These are phyloP conservation scores for Solanum phureja DNA, from an alignment of 257 asterid species.

Conservation along the genomic window DNA sequence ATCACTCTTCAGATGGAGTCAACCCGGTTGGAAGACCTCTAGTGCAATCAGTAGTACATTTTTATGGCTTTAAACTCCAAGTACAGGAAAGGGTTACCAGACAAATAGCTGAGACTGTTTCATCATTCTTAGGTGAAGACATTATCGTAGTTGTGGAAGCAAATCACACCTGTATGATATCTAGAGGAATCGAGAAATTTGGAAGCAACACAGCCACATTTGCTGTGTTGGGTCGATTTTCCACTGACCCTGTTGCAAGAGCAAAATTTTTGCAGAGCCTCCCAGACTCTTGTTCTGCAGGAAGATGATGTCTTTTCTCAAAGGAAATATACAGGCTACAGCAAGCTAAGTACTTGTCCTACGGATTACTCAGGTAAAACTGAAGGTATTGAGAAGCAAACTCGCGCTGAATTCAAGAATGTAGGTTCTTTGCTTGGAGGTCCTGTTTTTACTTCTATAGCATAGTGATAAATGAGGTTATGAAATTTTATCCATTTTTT, in stretches of 20 bases:
- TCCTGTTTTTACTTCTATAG: background rate
- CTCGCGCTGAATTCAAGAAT: background rate
- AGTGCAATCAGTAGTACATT: conserved; percentile 67
- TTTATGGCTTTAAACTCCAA: conserved; percentile 89
- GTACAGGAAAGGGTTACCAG: conserved; percentile 94
- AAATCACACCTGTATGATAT: conserved; percentile 87
- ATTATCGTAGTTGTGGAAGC: conserved; percentile 88
- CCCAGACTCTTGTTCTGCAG: conserved; percentile 26
- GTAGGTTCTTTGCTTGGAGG: background rate
- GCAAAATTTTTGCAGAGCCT: conserved; percentile 70
- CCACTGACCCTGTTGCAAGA: conserved; percentile 54
- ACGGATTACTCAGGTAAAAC: background rate
- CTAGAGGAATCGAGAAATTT: conserved; percentile 83
- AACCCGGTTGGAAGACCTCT: conserved; percentile 41
- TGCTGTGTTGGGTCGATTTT: conserved; percentile 78
- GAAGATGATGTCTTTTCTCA: conserved; percentile 8
- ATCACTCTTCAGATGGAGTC: conserved; percentile 24
- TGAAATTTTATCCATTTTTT: background rate
- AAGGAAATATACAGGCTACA: background rate
- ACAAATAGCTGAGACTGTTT: conserved; percentile 78
- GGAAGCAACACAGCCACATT: conserved; percentile 86
- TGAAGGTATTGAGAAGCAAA: background rate
- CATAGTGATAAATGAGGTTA: background rate
- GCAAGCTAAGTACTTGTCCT: background rate
- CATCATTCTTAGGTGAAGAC: conserved; percentile 66